phyloP scores from a whole-genome alignment of 129 eudicot species.

The Artemisia annua region DNA sequence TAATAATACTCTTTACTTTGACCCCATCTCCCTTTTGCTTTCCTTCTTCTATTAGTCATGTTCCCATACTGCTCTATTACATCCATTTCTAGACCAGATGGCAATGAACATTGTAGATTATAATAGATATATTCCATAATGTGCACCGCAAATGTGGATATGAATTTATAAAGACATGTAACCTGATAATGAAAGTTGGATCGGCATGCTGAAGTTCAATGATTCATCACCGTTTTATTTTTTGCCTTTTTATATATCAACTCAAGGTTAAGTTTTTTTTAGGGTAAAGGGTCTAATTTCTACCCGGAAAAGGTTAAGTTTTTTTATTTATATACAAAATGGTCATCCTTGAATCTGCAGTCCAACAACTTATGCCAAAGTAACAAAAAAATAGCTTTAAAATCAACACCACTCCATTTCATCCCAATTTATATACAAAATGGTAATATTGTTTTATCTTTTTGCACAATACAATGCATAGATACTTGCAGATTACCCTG shows the following conservation, averaged over 20 bases:
- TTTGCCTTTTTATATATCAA: not conserved
- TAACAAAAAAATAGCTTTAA: too few relatives aligned
- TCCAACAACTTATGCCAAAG: not conserved
- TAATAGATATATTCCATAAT: not conserved
- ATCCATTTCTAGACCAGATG: too few relatives aligned
- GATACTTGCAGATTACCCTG: constrained; percentile 8
- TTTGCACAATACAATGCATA: not conserved
- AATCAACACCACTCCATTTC: too few relatives aligned
- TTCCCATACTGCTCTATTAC: too few relatives aligned
- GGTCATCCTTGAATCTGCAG: constrained; percentile 15
- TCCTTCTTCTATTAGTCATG: too few relatives aligned
- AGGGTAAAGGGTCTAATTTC: too few relatives aligned
- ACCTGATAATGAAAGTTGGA: not conserved
- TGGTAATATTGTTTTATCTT: constrained; percentile 9
- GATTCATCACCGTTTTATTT: not conserved
- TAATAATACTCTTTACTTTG: too few relatives aligned
- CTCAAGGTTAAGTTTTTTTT: not conserved
- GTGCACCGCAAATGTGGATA: not conserved
- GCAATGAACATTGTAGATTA: not conserved
- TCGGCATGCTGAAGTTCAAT: not conserved
- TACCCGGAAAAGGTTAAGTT: too few relatives aligned
- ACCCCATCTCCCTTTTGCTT: too few relatives aligned
- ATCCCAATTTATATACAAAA: too few relatives aligned
- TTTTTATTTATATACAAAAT: not conserved
- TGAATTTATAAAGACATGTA: not conserved